Base-by-base conservation (phyloP, 441 rosid species). In the Jatropha multifida region DNA sequence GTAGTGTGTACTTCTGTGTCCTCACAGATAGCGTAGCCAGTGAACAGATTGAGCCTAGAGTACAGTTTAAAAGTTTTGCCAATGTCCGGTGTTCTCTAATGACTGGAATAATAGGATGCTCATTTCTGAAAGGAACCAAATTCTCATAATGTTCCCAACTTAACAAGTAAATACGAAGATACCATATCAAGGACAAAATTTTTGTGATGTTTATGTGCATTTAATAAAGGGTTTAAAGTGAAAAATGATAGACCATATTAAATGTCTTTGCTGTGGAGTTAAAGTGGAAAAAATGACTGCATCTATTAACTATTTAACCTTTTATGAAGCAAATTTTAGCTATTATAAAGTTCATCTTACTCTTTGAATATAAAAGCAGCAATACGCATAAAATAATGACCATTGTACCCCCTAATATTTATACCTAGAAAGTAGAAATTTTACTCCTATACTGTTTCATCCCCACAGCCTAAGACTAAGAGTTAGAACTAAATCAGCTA, bases 21-120 rank as follows among this genome's bases (percentile, higher is more conserved):
- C 85, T 85, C 76, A 78, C 73, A 72, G 94, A 85, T 81, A 90
- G 90, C 88, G 84, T 92, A 73, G 97, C 92, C 69, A 90, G 81
- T 40, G 98, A 90, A 81, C 96, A 94, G 74, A 94, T 89, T 77
- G 99, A 88, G 74, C 98, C 98, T 75, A 96, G 82, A 32, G 99
- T 96, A 78, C 88, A 88, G 81, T 94, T 94, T 69, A 91, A 85
- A 70, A 96, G 97, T 81, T 96, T 96, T 65, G 99, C 88, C 89
- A 96, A 83, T 65, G 89, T 89, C 72, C 98, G 86, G 83, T 96
- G 98, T 89, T 94, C 98, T 84, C 85, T 94, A 74, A 96, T 96
- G 67, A 96, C 86, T 54, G 97, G 96, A 81, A 96, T 76, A 78
- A 94, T 79, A 71, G 98, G 96, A 87, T 96, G 99, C 82, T 91